Percentiles rank a stretch among this genome's conserved stretches.
These are phyloP conservation scores for Nothophytophthora sp. DNA, from an alignment of 352 stramenopile species.

Conservation along the genomic window DNA sequence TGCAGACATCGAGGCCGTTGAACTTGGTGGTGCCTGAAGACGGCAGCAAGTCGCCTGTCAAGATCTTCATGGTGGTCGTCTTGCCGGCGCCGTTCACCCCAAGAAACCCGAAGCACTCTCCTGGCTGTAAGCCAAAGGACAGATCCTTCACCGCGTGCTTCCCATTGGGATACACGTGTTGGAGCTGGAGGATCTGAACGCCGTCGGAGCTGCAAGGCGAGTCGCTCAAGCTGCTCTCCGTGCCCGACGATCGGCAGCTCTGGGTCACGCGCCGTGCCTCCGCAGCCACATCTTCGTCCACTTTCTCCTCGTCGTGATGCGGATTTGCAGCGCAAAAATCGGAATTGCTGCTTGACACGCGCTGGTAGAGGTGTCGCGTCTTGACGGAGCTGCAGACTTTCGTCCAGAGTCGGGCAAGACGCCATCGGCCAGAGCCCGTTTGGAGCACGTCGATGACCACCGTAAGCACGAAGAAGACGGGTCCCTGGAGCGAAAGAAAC, in stretches of 20 bases:
- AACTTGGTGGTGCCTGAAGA: slow-evolving; percentile 66
- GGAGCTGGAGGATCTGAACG: slow-evolving; percentile 37
- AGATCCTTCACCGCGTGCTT: slow-evolving; percentile 74
- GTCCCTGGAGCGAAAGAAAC: slow-evolving; percentile 65
- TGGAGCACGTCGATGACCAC: slow-evolving; percentile 44
- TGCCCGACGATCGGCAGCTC: neutral
- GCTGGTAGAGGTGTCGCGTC: neutral
- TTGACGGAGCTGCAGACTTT: neutral
- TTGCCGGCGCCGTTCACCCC: slow-evolving; percentile 81
- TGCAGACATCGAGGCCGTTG: slow-evolving; percentile 72
- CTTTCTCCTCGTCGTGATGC: neutral
- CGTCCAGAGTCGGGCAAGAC: neutral
- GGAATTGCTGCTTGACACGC: neutral
- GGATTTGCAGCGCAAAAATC: neutral
- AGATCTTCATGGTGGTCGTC: slow-evolving; percentile 71
- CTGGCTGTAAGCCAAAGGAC: slow-evolving; percentile 66
- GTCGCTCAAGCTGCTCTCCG: neutral
- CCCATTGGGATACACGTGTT: slow-evolving; percentile 57
- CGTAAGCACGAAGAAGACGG: slow-evolving; percentile 69
- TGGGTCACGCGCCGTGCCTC: neutral
- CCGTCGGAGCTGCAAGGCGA: no score
- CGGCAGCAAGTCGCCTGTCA: slow-evolving; percentile 57
- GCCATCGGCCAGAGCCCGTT: neutral
- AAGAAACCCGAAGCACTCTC: slow-evolving; percentile 92
- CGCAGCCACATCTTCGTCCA: slow-evolving; percentile 4